Conservation (phyloP, 2,329 filamentous ascomycete genomes). For the Bipolaris bicolor region DNA sequence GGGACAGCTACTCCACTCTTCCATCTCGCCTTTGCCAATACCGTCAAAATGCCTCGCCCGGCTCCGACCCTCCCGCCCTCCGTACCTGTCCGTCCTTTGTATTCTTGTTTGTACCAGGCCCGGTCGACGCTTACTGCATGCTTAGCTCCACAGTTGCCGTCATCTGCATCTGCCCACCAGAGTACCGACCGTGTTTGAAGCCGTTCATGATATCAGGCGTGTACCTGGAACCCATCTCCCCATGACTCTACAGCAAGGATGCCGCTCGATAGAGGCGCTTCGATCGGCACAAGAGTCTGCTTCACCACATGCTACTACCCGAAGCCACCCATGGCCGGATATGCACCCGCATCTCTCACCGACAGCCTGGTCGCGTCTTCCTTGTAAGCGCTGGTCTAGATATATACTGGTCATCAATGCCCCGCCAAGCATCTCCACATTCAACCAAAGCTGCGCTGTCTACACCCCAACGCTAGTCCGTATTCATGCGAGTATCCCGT, state of each 20-base stretch:
- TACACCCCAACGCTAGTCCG: constrained; percentile 13
- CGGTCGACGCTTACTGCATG: constrained; percentile 3
- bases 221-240: not conserved
- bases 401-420: constrained; percentile 10
- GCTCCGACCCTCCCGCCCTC: constrained; percentile 10
- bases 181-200: not conserved
- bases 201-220: constrained; percentile 6
- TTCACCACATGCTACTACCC: constrained; percentile 1
- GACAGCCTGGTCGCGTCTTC: constrained; percentile 2
- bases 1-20: constrained; percentile 15
- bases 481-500: constrained; percentile 16
- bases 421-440: constrained; percentile 17
- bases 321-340: not conserved
- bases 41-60: constrained; percentile 17
- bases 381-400: constrained; percentile 12
- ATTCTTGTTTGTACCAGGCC: not conserved
- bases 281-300: constrained; percentile 4
- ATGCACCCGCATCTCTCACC: constrained; percentile 4
- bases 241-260: constrained; percentile 1
- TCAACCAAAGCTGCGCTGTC: constrained; percentile 10
- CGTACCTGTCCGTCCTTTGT: constrained; percentile 3
- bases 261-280: not conserved
- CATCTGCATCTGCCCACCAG: not conserved
- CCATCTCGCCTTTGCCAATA: constrained; percentile 16
- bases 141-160: constrained; percentile 8